Evolutionary conservation across 805 yeast species (phyloP).

Genomic region (Metschnikowia bowlesiae): DNA sequence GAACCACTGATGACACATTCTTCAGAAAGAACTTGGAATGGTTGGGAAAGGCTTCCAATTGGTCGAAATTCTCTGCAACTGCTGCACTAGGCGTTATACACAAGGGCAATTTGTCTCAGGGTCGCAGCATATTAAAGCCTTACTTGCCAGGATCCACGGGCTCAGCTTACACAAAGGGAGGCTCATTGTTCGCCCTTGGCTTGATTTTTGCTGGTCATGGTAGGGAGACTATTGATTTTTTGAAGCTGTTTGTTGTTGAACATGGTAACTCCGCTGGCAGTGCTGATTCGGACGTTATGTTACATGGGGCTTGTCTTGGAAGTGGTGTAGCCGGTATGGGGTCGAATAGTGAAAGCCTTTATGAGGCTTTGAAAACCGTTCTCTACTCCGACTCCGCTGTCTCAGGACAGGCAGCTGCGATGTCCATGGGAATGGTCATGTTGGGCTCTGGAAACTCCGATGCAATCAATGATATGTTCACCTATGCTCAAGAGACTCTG

Average conservation of each 20-base stretch:
- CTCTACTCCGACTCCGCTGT: conserved; percentile 87
- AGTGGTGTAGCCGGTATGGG: conserved; percentile 98
- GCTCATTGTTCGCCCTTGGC: conserved; percentile 89
- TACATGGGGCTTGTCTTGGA: conserved; percentile 96
- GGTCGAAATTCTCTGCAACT: conserved; percentile 97
- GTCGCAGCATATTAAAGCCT: conserved; percentile 80
- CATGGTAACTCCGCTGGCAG: conserved; percentile 61
- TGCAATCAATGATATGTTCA: conserved; percentile 73
- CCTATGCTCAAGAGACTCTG: conserved; percentile 90
- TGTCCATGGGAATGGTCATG: conserved; percentile 94
- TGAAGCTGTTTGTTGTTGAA: conserved; percentile 67
- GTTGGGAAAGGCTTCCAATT: conserved; percentile 95
- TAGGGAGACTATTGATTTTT: conserved; percentile 73
- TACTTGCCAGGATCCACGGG: conserved; percentile 81
- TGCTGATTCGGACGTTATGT: conserved; percentile 71
- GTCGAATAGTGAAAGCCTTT: conserved; percentile 64
- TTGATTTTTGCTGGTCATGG: conserved; percentile 96
- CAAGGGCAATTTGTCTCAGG: conserved; percentile 89
- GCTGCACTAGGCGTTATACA: conserved; percentile 98
- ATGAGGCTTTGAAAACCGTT: conserved; percentile 78
- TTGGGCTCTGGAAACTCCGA: conserved; percentile 77
- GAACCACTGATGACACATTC: conserved; percentile 92
- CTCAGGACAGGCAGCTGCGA: conserved; percentile 94
- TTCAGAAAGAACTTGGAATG: conserved; percentile 89
- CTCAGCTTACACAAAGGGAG: conserved; percentile 90